phyloP scores from a whole-genome alignment of 768 basidiomycete genomes.

The Boletus reticuloceps region DNA sequence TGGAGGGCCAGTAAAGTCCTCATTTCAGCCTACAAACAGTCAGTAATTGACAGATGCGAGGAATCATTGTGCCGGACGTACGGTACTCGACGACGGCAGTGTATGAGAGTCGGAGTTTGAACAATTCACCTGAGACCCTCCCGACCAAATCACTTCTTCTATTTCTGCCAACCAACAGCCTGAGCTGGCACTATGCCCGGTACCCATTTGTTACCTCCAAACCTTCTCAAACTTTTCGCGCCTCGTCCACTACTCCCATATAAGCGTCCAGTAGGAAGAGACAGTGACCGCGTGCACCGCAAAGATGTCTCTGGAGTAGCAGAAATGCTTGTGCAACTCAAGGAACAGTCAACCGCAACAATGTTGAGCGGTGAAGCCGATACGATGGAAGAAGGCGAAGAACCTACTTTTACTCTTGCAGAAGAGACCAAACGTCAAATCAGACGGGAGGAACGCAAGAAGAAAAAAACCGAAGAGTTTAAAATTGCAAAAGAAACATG shows the following conservation, averaged over 20 bases:
- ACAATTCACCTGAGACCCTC: constrained; percentile 13
- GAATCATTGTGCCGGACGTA: neutral
- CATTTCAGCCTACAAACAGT: constrained; percentile 17
- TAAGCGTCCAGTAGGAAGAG: constrained; percentile 77
- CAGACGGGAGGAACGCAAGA: constrained; percentile 73
- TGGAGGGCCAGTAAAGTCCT: constrained; percentile 1
- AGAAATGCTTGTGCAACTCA: constrained; percentile 63
- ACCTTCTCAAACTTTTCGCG: constrained; percentile 94
- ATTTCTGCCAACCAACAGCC: neutral
- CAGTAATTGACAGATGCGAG: neutral
- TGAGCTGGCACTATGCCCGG: constrained; percentile 45
- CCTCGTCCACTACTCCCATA: constrained; percentile 91
- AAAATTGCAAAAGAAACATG: constrained; percentile 83
- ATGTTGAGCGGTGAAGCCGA: constrained; percentile 60
- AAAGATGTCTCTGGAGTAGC: constrained; percentile 82
- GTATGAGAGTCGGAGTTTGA: constrained; percentile 30
- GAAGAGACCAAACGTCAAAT: constrained; percentile 83
- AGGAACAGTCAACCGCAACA: constrained; percentile 72
- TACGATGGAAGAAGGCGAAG: constrained; percentile 82
- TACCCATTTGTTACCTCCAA: constrained; percentile 90
- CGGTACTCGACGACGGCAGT: neutral
- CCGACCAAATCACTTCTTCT: constrained; percentile 2
- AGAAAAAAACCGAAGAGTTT: constrained; percentile 71
- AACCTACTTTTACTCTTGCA: constrained; percentile 74
- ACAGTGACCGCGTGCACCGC: constrained; percentile 67